phyloP scores from a whole-genome alignment of 371 early-diverging fungal genomes.

The Apophysomyces variabilis region DNA sequence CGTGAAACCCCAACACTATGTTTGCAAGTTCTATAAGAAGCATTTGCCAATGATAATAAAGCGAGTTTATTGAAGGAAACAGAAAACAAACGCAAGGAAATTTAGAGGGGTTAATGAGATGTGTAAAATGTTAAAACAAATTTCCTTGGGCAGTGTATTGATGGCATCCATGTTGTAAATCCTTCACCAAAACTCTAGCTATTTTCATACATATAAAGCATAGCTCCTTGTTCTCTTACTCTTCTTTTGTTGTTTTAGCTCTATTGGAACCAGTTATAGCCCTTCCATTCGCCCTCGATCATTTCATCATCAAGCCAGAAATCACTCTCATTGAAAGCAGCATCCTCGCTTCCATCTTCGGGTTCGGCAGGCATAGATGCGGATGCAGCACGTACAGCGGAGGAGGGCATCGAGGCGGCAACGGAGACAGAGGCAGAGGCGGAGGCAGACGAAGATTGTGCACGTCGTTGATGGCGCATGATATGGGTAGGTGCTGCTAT shows the following conservation, averaged over 20 bases:
- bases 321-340: neutral
- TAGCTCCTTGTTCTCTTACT: no score
- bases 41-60: no score
- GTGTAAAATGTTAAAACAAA: no score
- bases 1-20: no score
- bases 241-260: neutral
- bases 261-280: slow-evolving; percentile 2
- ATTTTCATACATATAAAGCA: no score
- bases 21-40: no score
- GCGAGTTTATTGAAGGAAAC: no score
- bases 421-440: neutral
- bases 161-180: no score
- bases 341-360: neutral
- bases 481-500: neutral
- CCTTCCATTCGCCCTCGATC: neutral
- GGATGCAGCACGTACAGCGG: neutral
- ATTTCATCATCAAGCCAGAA: neutral
- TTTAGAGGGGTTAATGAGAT: no score
- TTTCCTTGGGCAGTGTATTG: no score
- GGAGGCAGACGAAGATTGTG: slow-evolving; percentile 1
- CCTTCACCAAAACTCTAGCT: no score
- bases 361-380: neutral
- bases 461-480: neutral
- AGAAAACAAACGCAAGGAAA: no score
- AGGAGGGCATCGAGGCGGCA: neutral